Conservation (phyloP, 768 basidiomycete species). For the Macrolepiota dolichaula region DNA sequence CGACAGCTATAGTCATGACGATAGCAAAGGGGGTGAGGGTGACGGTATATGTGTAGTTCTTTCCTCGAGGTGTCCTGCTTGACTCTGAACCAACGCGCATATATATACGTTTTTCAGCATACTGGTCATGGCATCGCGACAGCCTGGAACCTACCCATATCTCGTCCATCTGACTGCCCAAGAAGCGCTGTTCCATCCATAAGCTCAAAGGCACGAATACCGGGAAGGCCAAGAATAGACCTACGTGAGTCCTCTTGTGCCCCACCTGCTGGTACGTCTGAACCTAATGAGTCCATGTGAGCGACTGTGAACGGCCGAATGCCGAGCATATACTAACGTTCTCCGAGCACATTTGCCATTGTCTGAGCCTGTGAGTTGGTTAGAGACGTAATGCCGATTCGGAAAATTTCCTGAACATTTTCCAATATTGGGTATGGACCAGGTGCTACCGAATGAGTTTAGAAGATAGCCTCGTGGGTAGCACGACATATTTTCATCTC, state of each 20-base stretch:
- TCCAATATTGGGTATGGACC: not conserved
- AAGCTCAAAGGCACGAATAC: not conserved
- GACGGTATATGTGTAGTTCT: slow-evolving; percentile 16
- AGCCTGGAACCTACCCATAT: not conserved
- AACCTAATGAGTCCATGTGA: not conserved
- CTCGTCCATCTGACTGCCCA: not conserved
- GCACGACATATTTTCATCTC: not conserved
- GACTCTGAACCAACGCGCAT: not conserved
- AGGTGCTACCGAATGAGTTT: not conserved
- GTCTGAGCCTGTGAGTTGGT: not conserved
- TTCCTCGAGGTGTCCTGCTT: not conserved
- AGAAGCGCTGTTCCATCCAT: slow-evolving; percentile 1
- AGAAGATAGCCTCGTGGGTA: not conserved
- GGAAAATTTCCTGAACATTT: not conserved
- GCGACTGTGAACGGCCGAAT: not conserved
- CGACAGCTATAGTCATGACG: slow-evolving; percentile 16
- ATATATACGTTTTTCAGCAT: not conserved
- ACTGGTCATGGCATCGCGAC: not conserved
- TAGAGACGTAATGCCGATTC: not conserved
- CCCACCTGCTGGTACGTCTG: not conserved
- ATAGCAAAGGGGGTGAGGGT: slow-evolving; percentile 20
- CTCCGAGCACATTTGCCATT: not conserved
- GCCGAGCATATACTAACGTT: not conserved
- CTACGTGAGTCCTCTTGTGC: slow-evolving; percentile 2
- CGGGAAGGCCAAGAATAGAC: not conserved